These are phyloP conservation scores for Trichoderma oligosporum DNA, from an alignment of 2,329 filamentous ascomycete genomes.

Conservation along the genomic window DNA sequence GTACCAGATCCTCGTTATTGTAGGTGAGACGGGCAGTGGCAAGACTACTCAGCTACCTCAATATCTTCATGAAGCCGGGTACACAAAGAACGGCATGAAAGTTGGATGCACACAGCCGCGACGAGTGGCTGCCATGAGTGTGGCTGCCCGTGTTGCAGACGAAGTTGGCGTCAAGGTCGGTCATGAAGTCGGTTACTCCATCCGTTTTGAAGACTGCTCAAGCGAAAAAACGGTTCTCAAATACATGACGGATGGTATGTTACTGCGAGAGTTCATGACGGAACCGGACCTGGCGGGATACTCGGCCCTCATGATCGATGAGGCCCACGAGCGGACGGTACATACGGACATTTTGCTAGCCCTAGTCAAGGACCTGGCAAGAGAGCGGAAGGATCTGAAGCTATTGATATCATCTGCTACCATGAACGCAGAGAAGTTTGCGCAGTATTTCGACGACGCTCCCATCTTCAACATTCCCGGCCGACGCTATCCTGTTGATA, in stretches of 20 bases:
- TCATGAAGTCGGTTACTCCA: conserved; percentile 88
- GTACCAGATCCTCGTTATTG: conserved; percentile 84
- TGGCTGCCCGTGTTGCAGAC: conserved; percentile 91
- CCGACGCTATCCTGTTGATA: conserved; percentile 81
- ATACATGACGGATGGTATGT: conserved; percentile 97
- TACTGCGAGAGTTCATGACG: conserved; percentile 83
- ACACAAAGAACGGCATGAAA: conserved; percentile 77
- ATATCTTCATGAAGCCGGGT: conserved; percentile 87
- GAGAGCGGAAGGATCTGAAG: conserved; percentile 79
- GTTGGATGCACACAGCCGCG: conserved; percentile 92
- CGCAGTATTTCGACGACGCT: conserved; percentile 84
- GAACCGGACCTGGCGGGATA: conserved; percentile 81
- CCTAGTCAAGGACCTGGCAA: conserved; percentile 81
- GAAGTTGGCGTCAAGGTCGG: conserved; percentile 89
- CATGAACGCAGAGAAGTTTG: conserved; percentile 90
- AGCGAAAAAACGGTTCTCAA: conserved; percentile 88
- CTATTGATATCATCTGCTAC: conserved; percentile 91
- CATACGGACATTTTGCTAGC: conserved; percentile 87
- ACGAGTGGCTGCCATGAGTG: conserved; percentile 94
- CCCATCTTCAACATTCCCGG: conserved; percentile 96
- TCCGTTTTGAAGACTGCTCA: conserved; percentile 90
- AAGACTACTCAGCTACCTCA: conserved; percentile 96
- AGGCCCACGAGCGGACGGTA: conserved; percentile 91
- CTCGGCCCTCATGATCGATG: conserved; percentile 90
- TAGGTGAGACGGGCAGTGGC: conserved; percentile 90